Percentiles rank a stretch among this genome's conserved stretches.
These are phyloP conservation scores for Fusarium ambrosium DNA, from an alignment of 2,329 filamentous ascomycete species.

Conservation along the genomic window DNA sequence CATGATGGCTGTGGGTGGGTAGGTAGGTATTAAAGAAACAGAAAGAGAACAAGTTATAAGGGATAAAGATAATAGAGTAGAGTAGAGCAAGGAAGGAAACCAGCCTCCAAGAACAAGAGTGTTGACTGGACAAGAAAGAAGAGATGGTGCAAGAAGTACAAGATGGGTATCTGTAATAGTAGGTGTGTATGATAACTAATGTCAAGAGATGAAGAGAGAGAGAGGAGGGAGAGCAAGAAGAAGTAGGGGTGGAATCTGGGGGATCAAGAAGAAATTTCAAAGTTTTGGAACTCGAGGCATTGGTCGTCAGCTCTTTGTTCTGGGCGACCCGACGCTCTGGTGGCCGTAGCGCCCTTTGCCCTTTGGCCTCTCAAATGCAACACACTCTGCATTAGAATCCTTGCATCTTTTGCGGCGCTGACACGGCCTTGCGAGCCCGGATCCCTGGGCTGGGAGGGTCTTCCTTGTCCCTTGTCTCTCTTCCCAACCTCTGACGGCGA, in stretches of 20 bases:
- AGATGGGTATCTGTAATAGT: conserved; percentile 16
- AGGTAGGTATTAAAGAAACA: conserved; percentile 10
- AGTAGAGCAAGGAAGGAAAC: conserved; percentile 39
- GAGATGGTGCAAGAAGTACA: conserved; percentile 20
- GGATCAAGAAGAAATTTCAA: conserved; percentile 41
- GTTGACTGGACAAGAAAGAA: conserved; percentile 25
- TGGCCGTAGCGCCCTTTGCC: conserved; percentile 47
- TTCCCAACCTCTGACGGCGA: conserved; percentile 11
- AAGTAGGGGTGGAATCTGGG: conserved; percentile 34
- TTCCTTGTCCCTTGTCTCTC: conserved; percentile 25
- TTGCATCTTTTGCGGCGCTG: conserved; percentile 40
- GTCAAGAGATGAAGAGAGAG: conserved; percentile 22
- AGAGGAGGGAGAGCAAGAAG: conserved; percentile 28
- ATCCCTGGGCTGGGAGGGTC: conserved; percentile 35
- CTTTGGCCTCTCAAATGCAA: conserved; percentile 42
- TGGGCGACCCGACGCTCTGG: conserved; percentile 45
- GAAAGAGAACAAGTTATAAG: conserved; percentile 22
- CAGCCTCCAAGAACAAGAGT: conserved; percentile 43
- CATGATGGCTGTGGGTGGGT: conserved; percentile 20
- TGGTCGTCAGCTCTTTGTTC: conserved; percentile 35
- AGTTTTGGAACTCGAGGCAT: conserved; percentile 32
- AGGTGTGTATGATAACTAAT: conserved; percentile 25
- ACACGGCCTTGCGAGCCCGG: conserved; percentile 34
- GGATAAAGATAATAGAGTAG: conserved; percentile 12
- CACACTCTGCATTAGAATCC: conserved; percentile 44